Conservation (phyloP, 2,329 filamentous ascomycete genomes). For the Phialophora macrospora region DNA sequence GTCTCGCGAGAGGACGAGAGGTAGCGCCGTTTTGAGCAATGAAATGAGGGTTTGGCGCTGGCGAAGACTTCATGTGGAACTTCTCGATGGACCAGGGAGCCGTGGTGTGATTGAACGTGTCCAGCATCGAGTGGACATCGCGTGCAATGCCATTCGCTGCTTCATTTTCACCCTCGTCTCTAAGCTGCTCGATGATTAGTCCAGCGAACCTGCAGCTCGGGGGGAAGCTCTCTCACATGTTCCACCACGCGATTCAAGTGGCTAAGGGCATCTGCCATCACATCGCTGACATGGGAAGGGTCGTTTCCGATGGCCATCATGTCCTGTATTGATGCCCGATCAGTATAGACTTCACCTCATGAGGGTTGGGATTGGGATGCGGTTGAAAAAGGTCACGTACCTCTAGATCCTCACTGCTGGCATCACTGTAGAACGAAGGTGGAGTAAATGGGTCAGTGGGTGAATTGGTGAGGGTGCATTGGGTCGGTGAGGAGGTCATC, state of each 20-base stretch:
- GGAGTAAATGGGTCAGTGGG: constrained; percentile 29
- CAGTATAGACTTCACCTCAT: constrained; percentile 10
- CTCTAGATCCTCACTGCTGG: constrained; percentile 33
- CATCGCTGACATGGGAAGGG: constrained; percentile 36
- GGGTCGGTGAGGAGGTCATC: constrained; percentile 20
- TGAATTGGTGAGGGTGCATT: constrained; percentile 25
- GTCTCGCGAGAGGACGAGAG: constrained; percentile 12
- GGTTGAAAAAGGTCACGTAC: constrained; percentile 18
- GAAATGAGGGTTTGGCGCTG: constrained; percentile 22
- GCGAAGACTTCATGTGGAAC: constrained; percentile 35
- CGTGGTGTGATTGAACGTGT: constrained; percentile 43
- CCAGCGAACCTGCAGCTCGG: constrained; percentile 17
- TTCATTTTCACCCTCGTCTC: constrained; percentile 41
- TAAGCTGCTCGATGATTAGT: constrained; percentile 42
- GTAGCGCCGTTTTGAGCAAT: constrained; percentile 16
- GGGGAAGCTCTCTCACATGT: constrained; percentile 36
- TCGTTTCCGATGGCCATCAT: constrained; percentile 36
- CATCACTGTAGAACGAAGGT: constrained; percentile 37
- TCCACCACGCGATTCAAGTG: constrained; percentile 39
- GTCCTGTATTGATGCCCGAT: constrained; percentile 35
- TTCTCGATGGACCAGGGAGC: constrained; percentile 40
- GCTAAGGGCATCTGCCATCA: constrained; percentile 36
- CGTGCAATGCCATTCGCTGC: constrained; percentile 47
- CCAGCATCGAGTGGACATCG: constrained; percentile 43
- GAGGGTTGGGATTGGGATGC: background rate